Percentiles rank a stretch among this genome's conserved stretches.
phyloP scores from a whole-genome alignment of 768 basidiomycete species.

The Boletus coccyginus region DNA sequence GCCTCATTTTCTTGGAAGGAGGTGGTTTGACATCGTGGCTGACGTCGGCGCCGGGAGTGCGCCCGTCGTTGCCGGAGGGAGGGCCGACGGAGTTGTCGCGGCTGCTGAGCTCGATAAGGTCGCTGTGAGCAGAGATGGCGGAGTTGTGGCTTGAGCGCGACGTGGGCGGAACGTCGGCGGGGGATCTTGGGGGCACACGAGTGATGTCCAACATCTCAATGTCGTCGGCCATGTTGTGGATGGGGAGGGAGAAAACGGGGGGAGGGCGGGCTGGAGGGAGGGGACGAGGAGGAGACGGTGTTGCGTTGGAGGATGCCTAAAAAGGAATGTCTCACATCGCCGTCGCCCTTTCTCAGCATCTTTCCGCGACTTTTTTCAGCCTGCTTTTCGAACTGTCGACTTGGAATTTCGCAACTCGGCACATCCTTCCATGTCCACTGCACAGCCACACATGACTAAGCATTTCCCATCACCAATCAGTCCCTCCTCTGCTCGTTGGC shows the following conservation, averaged over 20 bases:
- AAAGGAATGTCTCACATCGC: slow-evolving; percentile 35
- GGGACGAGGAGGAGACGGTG: slow-evolving; percentile 28
- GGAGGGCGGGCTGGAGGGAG: slow-evolving; percentile 15
- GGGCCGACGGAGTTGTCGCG: slow-evolving; percentile 30
- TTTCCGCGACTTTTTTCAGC: slow-evolving; percentile 26
- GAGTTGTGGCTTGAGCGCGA: slow-evolving; percentile 19
- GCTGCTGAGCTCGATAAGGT: slow-evolving; percentile 29
- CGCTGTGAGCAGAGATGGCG: slow-evolving; percentile 16
- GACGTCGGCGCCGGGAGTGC: slow-evolving; percentile 12
- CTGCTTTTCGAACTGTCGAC: slow-evolving; percentile 22
- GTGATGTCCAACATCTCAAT: slow-evolving; percentile 26
- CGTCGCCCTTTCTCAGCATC: slow-evolving; percentile 27
- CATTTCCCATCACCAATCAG: slow-evolving; percentile 13
- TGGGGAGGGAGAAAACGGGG: background rate
- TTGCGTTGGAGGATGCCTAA: slow-evolving; percentile 35
- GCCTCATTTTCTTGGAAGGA: slow-evolving; percentile 28
- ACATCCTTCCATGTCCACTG: background rate
- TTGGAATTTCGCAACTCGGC: slow-evolving; percentile 25
- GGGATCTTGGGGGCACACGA: background rate
- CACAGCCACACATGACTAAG: slow-evolving; percentile 27
- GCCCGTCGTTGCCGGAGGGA: slow-evolving; percentile 12
- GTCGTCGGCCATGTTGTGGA: slow-evolving; percentile 24
- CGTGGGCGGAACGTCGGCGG: slow-evolving; percentile 1
- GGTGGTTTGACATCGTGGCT: slow-evolving; percentile 27
- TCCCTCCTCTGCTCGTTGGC: slow-evolving; percentile 37